These are phyloP conservation scores for Entomophthora muscae DNA, from an alignment of 371 early-diverging fungal genomes.

Conservation along the genomic window DNA sequence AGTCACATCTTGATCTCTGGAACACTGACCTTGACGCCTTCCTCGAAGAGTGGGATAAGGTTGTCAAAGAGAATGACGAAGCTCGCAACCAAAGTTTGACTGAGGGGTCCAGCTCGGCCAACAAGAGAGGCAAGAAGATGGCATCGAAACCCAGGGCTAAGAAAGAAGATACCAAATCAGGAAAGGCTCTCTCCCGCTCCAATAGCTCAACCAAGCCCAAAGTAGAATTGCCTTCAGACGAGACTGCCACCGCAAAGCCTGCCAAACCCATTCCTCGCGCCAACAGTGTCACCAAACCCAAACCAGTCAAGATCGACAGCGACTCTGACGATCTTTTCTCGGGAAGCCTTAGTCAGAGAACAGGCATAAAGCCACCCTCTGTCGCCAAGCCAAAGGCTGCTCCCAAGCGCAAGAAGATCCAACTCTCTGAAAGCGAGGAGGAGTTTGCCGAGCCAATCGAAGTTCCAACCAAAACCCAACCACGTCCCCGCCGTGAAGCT, in stretches of 20 bases:
- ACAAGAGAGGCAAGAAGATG: not conserved
- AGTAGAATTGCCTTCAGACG: too few species aligned
- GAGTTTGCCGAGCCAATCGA: not conserved
- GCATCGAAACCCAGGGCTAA: not conserved
- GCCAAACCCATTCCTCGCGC: too few species aligned
- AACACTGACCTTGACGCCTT: slow-evolving; percentile 61
- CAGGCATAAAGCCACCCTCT: not conserved
- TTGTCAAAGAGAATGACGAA: not conserved
- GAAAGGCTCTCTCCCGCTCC: not conserved
- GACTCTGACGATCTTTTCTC: not conserved
- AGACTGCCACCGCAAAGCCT: too few species aligned
- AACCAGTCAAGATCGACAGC: not conserved
- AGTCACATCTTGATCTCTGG: slow-evolving; percentile 80
- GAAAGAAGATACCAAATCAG: not conserved
- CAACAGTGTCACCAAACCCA: too few species aligned
- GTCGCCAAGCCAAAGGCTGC: not conserved
- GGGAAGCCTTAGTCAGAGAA: not conserved
- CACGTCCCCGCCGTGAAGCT: not conserved
- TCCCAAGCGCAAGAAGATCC: not conserved
- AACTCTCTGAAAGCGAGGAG: not conserved
- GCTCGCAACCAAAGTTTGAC: not conserved
- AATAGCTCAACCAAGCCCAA: not conserved
- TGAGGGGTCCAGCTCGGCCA: not conserved
- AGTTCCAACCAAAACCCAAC: not conserved
- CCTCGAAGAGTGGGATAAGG: not conserved